Evolutionary conservation across 306 rosid species (phyloP).

Genomic region (Herpetospermum pedunculosum): DNA sequence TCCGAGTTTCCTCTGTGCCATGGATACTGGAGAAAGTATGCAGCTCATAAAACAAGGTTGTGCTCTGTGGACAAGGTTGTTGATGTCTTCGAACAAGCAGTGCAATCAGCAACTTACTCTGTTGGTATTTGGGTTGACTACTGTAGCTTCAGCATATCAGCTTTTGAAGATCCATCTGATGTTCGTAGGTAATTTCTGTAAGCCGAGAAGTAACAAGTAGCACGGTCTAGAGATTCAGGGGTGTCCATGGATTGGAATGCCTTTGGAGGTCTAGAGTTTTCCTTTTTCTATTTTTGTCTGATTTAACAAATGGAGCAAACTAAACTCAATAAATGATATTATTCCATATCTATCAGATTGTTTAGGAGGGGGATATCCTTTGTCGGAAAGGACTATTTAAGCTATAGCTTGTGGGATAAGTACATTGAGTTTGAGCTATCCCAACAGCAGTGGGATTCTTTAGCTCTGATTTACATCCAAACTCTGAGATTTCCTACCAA

Average conservation of each 20-base stretch:
- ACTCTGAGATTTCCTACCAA: slow-evolving; percentile 76
- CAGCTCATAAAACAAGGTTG: slow-evolving; percentile 38
- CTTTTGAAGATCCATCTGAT: slow-evolving; percentile 71
- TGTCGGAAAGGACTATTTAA: slow-evolving; percentile 74
- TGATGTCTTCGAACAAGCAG: slow-evolving; percentile 69
- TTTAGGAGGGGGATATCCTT: slow-evolving; percentile 67
- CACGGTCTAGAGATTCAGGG: not conserved
- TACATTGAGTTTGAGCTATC: slow-evolving; percentile 76
- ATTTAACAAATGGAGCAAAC: not conserved
- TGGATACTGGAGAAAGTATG: slow-evolving; percentile 84
- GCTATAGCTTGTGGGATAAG: slow-evolving; percentile 77
- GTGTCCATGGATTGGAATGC: not conserved
- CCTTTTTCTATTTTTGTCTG: slow-evolving; percentile 11
- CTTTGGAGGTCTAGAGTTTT: not conserved
- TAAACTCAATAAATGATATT: slow-evolving; percentile 9
- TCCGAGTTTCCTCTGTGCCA: slow-evolving; percentile 74
- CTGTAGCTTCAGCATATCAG: slow-evolving; percentile 53
- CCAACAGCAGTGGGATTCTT: slow-evolving; percentile 58
- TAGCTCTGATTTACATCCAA: slow-evolving; percentile 66
- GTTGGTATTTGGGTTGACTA: slow-evolving; percentile 73
- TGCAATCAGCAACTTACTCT: slow-evolving; percentile 51
- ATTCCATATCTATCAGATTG: slow-evolving; percentile 35
- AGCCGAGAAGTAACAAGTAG: not conserved
- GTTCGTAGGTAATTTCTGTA: slow-evolving; percentile 46
- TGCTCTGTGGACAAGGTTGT: slow-evolving; percentile 54